phyloP scores from a whole-genome alignment of 805 yeast species.

The Kuraishia borneana region DNA sequence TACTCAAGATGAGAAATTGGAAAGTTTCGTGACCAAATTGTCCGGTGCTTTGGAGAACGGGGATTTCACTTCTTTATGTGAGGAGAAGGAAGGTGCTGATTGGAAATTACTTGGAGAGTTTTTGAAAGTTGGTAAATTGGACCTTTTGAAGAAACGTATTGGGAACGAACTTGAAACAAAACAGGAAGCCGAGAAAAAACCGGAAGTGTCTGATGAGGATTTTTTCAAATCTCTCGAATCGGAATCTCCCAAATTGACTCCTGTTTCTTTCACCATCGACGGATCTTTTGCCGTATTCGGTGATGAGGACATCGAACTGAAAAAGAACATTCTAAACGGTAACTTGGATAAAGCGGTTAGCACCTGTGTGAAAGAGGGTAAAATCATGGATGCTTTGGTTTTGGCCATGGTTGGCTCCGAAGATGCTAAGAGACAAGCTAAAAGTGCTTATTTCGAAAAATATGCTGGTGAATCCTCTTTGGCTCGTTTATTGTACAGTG shows the following conservation, averaged over 20 bases:
- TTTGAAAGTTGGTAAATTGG: constrained; percentile 35
- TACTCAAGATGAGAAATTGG: constrained; percentile 22
- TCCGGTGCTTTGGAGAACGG: constrained; percentile 44
- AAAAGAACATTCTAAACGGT: constrained; percentile 45
- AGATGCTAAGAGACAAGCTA: constrained; percentile 54
- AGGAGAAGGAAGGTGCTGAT: constrained; percentile 46
- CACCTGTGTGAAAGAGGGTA: constrained; percentile 48
- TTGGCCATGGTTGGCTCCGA: constrained; percentile 63
- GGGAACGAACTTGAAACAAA: constrained; percentile 3
- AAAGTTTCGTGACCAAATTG: constrained; percentile 27
- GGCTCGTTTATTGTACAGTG: constrained; percentile 65
- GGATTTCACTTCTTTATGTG: constrained; percentile 44
- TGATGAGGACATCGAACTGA: constrained; percentile 30
- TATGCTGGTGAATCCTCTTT: constrained; percentile 39
- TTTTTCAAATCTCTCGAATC: constrained; percentile 20
- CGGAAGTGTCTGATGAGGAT: constrained; percentile 22
- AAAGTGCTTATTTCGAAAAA: constrained; percentile 57
- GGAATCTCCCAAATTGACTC: constrained; percentile 3
- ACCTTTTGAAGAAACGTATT: constrained; percentile 35
- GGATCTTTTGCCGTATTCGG: constrained; percentile 37
- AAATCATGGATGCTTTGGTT: constrained; percentile 69
- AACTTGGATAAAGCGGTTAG: constrained; percentile 59
- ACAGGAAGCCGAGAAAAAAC: constrained; percentile 4
- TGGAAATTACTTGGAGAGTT: constrained; percentile 54
- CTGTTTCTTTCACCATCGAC: constrained; percentile 29